These are phyloP conservation scores for Paracorniculantispora psalliotae DNA, from an alignment of 2,329 filamentous ascomycete species.

Conservation along the genomic window DNA sequence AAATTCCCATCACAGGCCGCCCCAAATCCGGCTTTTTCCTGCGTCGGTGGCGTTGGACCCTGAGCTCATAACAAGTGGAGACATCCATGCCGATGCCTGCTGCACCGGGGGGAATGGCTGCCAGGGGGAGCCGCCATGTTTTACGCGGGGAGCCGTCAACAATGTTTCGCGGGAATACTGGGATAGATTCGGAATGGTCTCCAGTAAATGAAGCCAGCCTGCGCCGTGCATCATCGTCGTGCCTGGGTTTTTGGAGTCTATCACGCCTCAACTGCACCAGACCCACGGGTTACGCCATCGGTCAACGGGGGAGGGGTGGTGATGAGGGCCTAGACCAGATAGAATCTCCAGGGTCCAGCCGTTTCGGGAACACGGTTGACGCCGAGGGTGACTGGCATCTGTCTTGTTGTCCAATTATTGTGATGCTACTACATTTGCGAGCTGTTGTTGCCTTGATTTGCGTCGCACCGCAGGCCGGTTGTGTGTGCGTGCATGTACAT, in stretches of 20 bases:
- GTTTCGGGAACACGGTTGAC: background rate
- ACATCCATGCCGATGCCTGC: too few relatives aligned
- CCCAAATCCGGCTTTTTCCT: background rate
- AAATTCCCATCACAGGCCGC: background rate
- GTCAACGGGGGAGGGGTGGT: background rate
- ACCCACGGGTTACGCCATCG: slow-evolving; percentile 8
- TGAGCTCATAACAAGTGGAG: too few relatives aligned
- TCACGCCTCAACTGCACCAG: background rate
- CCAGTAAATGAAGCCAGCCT: too few relatives aligned
- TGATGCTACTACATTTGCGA: too few relatives aligned
- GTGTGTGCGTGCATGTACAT: too few relatives aligned
- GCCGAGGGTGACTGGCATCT: too few relatives aligned
- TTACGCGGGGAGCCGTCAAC: too few relatives aligned
- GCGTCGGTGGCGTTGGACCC: slow-evolving; percentile 10
- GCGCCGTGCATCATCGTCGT: too few relatives aligned
- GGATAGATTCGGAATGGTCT: background rate
- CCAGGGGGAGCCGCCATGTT: too few relatives aligned
- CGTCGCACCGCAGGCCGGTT: background rate
- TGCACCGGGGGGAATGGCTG: too few relatives aligned
- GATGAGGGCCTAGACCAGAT: background rate
- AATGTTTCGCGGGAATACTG: background rate
- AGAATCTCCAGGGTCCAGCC: slow-evolving; percentile 3
- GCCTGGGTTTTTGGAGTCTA: too few relatives aligned
- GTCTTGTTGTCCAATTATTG: too few relatives aligned
- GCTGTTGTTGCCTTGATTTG: background rate